Base-by-base conservation (phyloP, 495 filamentous ascomycete genomes). In the Aspergillus biplanus region DNA sequence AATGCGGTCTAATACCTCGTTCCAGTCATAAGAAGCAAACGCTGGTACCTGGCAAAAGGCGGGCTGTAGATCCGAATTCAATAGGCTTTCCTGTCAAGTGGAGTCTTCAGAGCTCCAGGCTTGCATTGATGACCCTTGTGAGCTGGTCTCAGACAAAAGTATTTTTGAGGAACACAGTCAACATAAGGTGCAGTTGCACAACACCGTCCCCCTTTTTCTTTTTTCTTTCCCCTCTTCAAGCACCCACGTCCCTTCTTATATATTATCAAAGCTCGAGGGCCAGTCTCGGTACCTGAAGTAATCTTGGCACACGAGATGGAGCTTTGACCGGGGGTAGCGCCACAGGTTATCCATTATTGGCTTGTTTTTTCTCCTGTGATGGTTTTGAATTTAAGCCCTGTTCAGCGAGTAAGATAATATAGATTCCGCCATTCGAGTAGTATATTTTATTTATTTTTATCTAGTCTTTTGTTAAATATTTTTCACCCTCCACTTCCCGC, bases 51-150 rank as follows among this genome's bases (percentile, higher is more conserved):
- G 47, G 16, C 15, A 12, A 50, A 27, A 11, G n/a, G 47, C 21
- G 47, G 47, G 27, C 21, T 50, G 47, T 21, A 27, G 47, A 27
- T 50, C 47, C 5, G 27, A 49, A 18, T 27, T 50, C 47, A 27
- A 50, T 50, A 50, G 47, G 47, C 50, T 37, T 63, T 33, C 32
- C 18, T 52, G 52, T 56, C 54, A 56, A 55, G 42, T 49, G 56
- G 39, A 32, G 56, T 34, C 49, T 21, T 56, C 31, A 63, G n/a
- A 16, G 49, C 42, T 33, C 53, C 52, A 47, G 61, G 62, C 64
- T 62, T 56, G 7, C 52, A 61, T 64, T 62, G 50, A 32, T 39
- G 53, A 50, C n/a, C 52, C 48, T 52, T 61, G 46, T 47, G 55
- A 55, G 11, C 35, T 61, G 57, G 18, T 50, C 47, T 27, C 21